Evolutionary conservation across 2,329 filamentous ascomycete genomes (phyloP).

Genomic region (Trichoderma sp.): DNA sequence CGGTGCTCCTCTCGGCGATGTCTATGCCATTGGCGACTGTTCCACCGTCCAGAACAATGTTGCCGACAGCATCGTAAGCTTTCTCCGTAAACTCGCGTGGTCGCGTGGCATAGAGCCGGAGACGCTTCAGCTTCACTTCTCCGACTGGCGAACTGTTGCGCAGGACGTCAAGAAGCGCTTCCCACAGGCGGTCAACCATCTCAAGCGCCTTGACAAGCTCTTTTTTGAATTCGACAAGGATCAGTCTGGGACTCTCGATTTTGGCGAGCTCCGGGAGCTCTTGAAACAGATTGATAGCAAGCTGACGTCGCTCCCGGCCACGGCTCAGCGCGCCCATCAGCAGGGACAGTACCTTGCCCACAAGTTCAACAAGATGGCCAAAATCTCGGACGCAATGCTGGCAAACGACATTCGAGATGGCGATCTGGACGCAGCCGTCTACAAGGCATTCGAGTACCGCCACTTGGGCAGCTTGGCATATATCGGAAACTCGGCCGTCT

Average conservation of each 20-base stretch:
- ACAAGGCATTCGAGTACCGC: conserved; percentile 90
- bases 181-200: conserved; percentile 82
- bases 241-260: conserved; percentile 88
- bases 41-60: conserved; percentile 97
- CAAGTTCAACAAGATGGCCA: conserved; percentile 90
- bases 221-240: conserved; percentile 93
- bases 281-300: conserved; percentile 91
- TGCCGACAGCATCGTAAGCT: conserved; percentile 83
- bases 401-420: conserved; percentile 83
- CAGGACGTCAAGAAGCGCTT: conserved; percentile 82
- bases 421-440: conserved; percentile 86
- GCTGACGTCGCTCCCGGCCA: conserved; percentile 89
- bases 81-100: conserved; percentile 85
- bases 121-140: conserved; percentile 79
- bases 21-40: conserved; percentile 96
- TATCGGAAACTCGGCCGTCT: conserved; percentile 92
- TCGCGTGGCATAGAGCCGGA: conserved; percentile 88
- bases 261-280: conserved; percentile 84
- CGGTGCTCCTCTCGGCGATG: conserved; percentile 85
- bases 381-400: conserved; percentile 68
- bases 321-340: conserved; percentile 93
- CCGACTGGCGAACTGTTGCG: conserved; percentile 84
- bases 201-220: conserved; percentile 84
- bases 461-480: conserved; percentile 92
- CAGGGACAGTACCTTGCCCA: conserved; percentile 89